Percentiles rank a stretch among this genome's conserved stretches.
These are phyloP conservation scores for Chytridiales sp. DNA, from an alignment of 371 early-diverging fungal species.

Conservation along the genomic window DNA sequence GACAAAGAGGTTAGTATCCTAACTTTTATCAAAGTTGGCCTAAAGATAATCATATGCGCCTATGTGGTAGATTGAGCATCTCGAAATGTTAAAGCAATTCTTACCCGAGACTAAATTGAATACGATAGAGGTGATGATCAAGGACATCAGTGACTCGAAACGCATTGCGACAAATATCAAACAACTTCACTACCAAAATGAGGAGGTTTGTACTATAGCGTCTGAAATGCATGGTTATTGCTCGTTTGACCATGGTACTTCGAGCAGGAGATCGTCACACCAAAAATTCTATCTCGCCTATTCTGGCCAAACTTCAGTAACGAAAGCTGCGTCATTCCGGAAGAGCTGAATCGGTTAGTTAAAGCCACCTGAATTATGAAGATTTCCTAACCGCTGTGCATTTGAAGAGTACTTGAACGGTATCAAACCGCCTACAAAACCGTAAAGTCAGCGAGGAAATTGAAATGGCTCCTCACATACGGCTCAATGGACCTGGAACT, in stretches of 20 bases:
- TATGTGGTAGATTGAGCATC: constrained; percentile 2
- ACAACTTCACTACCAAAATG: neutral
- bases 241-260: too few relatives aligned
- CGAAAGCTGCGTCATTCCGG: neutral
- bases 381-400: neutral
- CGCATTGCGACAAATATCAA: constrained; percentile 13
- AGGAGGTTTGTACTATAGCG: too few relatives aligned
- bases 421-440: neutral
- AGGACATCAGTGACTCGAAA: constrained; percentile 12
- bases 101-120: constrained; percentile 11
- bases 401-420: constrained; percentile 1
- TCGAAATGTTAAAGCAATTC: constrained; percentile 12
- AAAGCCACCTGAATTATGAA: too few relatives aligned
- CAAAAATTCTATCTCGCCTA: constrained; percentile 12
- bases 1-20: constrained; percentile 9
- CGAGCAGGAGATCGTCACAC: too few relatives aligned
- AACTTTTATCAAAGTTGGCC: neutral
- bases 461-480: constrained; percentile 4
- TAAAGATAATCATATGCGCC: neutral
- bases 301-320: constrained; percentile 14
- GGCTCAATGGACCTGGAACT: constrained; percentile 5
- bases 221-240: too few relatives aligned
- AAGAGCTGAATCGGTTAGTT: neutral
- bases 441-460: constrained; percentile 10
- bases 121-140: constrained; percentile 15